Base-by-base conservation (phyloP, 805 yeast genomes). In the Citeromyces nyonsensis region DNA sequence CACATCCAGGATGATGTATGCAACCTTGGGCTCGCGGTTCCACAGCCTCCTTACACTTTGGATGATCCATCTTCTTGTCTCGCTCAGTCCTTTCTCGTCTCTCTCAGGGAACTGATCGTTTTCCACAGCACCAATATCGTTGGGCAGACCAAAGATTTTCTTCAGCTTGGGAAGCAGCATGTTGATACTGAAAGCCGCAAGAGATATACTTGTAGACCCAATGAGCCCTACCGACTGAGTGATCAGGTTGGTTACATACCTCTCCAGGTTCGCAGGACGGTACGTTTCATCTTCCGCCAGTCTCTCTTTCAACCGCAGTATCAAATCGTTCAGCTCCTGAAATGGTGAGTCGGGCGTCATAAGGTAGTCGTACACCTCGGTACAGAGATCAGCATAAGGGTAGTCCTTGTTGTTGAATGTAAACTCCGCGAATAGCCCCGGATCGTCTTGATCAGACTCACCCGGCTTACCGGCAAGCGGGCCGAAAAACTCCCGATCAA, bases 201-300 rank as follows among this genome's bases (percentile, higher is more conserved):
- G 85, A 0, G 88, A 82, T 28, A 86, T 65, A 0, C 96, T 86
- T 48, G 96, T 68, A 30, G 84, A 77, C 10, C 97, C 96, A 36
- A 84, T 75, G 42, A 75, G 75, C 30, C 88, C 79, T 33, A 83
- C 63, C 0, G 78, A 62, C 45, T 82, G 88, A 44, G 77, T 63
- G 10, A 84, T 52, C 10, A 81, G 54, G 20, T 77, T 69, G 11
- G 80, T 58, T 25, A 76, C 49, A 34, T 77, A 61, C 42, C 55
- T 52, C 15, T 59, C 57, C 28, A 59, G 42, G 28, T 58, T 51
- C 2, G 49, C 49, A n/a, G 47, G 44, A 5, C 22, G 22, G 18
- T 41, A 30, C 10, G 26, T 30, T 1, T 33, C 34, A 4, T 36
- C 41, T 11, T 33, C 36, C 2, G 38, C 34, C 18, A 49, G 39